phyloP scores from a whole-genome alignment of 2,329 filamentous ascomycete genomes.

The Pseudocercospora cruenta region DNA sequence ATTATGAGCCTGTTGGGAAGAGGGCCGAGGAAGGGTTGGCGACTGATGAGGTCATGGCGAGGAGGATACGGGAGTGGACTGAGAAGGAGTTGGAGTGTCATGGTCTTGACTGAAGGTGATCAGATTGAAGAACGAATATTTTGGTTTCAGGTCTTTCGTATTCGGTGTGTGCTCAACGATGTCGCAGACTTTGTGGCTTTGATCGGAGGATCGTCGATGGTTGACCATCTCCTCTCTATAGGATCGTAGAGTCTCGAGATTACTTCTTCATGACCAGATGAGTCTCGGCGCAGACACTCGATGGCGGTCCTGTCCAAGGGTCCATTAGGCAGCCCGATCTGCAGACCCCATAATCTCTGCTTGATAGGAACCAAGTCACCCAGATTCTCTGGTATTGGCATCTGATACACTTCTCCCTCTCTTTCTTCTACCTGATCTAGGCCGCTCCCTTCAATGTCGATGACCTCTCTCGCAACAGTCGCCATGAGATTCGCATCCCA shows the following conservation, averaged over 20 bases:
- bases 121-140: neutral
- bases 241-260: neutral
- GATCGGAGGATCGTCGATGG: neutral
- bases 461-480: conserved; percentile 3
- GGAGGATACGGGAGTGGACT: conserved; percentile 42
- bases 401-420: neutral
- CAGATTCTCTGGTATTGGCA: neutral
- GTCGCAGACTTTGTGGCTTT: no score
- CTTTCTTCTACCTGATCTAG: neutral
- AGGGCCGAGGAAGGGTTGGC: conserved; percentile 34
- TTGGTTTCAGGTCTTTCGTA: neutral
- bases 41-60: conserved; percentile 37
- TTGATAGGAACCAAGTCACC: neutral
- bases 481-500: neutral
- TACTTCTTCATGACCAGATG: neutral
- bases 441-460: neutral
- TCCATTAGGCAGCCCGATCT: neutral
- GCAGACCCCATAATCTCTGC: neutral
- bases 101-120: conserved; percentile 5
- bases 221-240: neutral
- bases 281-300: neutral
- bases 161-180: neutral
- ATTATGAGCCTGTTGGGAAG: conserved; percentile 42
- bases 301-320: neutral
- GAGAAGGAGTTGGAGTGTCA: conserved; percentile 30